Evolutionary conservation across 2,329 filamentous ascomycete genomes (phyloP).

Genomic region (Beauveria scarabaeidicola): DNA sequence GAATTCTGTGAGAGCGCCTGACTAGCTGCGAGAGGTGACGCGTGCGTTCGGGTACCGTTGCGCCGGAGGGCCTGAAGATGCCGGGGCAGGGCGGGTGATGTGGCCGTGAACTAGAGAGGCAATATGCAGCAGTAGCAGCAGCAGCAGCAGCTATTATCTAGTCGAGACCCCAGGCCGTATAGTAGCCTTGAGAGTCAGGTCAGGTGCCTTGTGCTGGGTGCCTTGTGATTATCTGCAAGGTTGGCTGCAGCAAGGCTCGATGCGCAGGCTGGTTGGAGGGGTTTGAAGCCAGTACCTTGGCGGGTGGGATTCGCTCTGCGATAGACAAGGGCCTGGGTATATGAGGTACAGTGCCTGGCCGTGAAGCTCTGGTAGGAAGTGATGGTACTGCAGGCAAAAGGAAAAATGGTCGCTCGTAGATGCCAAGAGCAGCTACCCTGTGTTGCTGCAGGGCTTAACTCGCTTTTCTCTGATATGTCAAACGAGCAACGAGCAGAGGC

Average conservation of each 20-base stretch:
- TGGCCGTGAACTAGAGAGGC: background rate
- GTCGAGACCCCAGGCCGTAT: background rate
- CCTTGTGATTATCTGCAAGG: background rate
- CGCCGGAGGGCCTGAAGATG: background rate
- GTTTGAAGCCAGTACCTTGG: background rate
- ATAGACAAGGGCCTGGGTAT: background rate
- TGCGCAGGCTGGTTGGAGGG: background rate
- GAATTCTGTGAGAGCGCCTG: background rate
- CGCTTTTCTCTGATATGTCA: background rate
- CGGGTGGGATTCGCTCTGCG: background rate
- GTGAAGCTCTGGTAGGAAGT: background rate
- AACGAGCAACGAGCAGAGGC: background rate
- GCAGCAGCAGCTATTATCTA: background rate
- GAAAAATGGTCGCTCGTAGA: background rate
- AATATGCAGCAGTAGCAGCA: background rate
- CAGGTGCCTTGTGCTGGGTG: background rate
- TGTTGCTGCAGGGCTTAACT: background rate
- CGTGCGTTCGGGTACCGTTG: constrained; percentile 1
- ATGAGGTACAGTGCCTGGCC: background rate
- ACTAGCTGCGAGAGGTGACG: background rate
- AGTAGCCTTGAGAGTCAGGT: background rate
- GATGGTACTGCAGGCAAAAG: background rate
- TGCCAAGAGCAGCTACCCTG: background rate
- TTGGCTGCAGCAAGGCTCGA: background rate
- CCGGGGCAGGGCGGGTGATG: background rate